Base-by-base conservation (phyloP, 2,329 filamentous ascomycete genomes). In the Cadophora luteo-olivacea region DNA sequence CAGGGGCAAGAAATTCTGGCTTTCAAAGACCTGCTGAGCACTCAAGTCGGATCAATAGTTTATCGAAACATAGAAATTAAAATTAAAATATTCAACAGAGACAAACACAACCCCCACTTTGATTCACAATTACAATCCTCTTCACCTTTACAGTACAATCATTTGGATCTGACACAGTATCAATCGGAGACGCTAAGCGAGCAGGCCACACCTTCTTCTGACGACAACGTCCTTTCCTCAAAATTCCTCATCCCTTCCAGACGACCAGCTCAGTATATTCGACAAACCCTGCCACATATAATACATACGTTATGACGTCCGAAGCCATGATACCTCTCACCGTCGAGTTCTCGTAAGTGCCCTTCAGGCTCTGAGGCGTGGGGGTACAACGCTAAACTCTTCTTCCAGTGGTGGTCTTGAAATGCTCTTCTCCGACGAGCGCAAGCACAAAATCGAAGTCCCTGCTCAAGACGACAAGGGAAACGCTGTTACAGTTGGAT, bases 341-440 rank as follows among this genome's bases (percentile, higher is more conserved):
- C 5, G 88, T 96, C 33, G 92, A 96, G 79, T 95, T 96, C 76
- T 85, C 75, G 77, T 78, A 72, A 72, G 76, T 54, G 7, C 33
- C 19, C 14, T 38, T 58, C 22, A 45, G 33, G 36, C 11, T 8
- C 9, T 25, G 36, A 19, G 41, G 52, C 52, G 70, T 69, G 66
- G 67, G 65, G 58, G 63, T 63, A 22, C 64, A 49, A 33, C 33
- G 65, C 70, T 70, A 65, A 72, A 48, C 45, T 49, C 57, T 54
- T 4, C 36, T 55, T 57, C 19, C 74, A 94, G 96, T 72, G 96
- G 96, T 70, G 96, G 96, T 25, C 87, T 99, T 22, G 96, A 99
- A 82, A 91, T 97, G 83, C 90, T 99, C 72, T 99, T 99, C 82
- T 89, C 90, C 38, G 91, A 97, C 78, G 84, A 93, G 80, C 88